These are phyloP conservation scores for Warburgia ugandensis DNA, from an alignment of 164 flowering plant genomes.

Conservation along the genomic window DNA sequence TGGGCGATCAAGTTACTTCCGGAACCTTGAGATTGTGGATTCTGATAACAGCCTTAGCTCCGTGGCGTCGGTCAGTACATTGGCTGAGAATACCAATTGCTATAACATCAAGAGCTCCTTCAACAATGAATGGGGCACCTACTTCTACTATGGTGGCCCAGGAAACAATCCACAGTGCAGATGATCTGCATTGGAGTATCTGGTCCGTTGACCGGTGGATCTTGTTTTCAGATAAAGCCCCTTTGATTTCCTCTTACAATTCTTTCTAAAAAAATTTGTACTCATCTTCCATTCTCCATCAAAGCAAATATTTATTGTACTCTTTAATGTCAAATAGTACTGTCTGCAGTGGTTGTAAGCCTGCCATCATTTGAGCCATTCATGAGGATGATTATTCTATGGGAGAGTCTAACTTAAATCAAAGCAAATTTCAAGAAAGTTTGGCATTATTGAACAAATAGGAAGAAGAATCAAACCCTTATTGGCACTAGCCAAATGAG, in stretches of 20 bases:
- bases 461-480: too few relatives aligned
- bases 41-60: conserved; percentile 78
- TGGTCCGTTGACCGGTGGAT: background rate
- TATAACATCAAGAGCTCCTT: conserved; percentile 71
- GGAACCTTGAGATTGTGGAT: conserved; percentile 87
- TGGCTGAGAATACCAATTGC: conserved; percentile 89
- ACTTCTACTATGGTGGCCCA: conserved; percentile 98
- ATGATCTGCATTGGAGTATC: conserved; percentile 10
- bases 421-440: too few relatives aligned
- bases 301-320: background rate
- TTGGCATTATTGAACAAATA: too few relatives aligned
- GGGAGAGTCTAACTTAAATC: too few relatives aligned
- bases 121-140: conserved; percentile 73
- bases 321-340: background rate
- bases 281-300: background rate
- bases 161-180: conserved; percentile 68
- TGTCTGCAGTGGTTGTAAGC: too few relatives aligned
- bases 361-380: too few relatives aligned
- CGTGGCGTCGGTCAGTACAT: conserved; percentile 42
- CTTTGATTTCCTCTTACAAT: background rate
- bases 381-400: too few relatives aligned
- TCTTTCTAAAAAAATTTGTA: background rate
- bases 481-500: too few relatives aligned
- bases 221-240: background rate
- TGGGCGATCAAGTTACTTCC: conserved; percentile 71